Percentiles rank a stretch among this genome's conserved stretches.
Conservation (phyloP, 306 rosid species). For the Cajanus cajan region DNA sequence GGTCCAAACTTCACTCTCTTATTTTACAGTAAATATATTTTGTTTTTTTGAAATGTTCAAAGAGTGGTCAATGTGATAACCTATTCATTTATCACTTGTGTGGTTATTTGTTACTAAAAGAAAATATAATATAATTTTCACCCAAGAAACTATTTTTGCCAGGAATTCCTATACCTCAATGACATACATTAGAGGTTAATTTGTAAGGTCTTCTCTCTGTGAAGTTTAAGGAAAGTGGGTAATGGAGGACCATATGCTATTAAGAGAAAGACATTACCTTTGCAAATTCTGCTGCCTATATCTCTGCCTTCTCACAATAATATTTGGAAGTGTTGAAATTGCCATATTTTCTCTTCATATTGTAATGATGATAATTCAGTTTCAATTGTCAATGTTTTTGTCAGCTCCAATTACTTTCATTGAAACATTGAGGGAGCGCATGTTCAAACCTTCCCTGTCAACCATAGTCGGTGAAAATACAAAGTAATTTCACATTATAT, state of each 20-base stretch:
- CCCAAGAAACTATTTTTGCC: background rate
- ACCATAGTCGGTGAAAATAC: slow-evolving; percentile 67
- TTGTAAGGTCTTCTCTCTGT: background rate
- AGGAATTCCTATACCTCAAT: background rate
- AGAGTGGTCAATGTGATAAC: background rate
- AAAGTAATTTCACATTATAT: slow-evolving; percentile 53
- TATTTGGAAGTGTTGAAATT: slow-evolving; percentile 6
- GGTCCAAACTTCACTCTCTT: background rate
- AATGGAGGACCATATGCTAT: background rate
- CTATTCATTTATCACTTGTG: background rate
- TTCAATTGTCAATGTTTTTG: slow-evolving; percentile 28
- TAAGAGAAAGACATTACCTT: background rate
- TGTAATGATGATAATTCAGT: slow-evolving; percentile 25
- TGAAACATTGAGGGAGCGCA: slow-evolving; percentile 91
- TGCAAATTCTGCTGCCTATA: slow-evolving; percentile 5
- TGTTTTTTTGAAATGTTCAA: background rate
- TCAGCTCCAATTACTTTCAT: slow-evolving; percentile 83
- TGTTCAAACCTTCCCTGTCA: slow-evolving; percentile 90
- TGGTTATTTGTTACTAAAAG: background rate
- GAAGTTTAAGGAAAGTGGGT: slow-evolving; percentile 2
- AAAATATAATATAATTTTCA: background rate
- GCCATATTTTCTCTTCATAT: slow-evolving; percentile 5
- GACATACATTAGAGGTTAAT: slow-evolving; percentile 15
- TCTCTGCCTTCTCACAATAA: slow-evolving; percentile 5
- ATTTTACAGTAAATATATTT: background rate